phyloP scores from a whole-genome alignment of 2,329 filamentous ascomycete species.

The Pezicula rhizophila region DNA sequence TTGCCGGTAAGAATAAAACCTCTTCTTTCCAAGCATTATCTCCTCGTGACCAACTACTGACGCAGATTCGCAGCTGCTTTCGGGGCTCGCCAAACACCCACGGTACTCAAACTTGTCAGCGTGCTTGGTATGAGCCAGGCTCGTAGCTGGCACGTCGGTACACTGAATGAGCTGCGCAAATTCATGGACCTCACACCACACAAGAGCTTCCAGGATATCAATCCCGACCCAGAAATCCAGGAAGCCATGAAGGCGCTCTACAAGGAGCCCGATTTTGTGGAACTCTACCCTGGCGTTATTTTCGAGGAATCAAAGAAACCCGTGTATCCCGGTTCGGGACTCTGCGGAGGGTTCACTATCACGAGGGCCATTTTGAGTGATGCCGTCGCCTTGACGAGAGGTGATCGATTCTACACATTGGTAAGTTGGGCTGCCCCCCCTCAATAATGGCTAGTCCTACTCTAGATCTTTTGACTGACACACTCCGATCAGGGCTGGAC shows the following conservation, averaged over 20 bases:
- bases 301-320: conserved; percentile 45
- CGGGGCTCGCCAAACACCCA: not conserved
- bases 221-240: conserved; percentile 64
- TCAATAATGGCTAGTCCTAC: conserved; percentile 35
- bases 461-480: not conserved
- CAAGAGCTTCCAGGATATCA: conserved; percentile 74
- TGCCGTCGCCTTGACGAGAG: conserved; percentile 49
- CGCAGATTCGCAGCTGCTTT: not conserved
- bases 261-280: conserved; percentile 49
- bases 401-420: conserved; percentile 45
- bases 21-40: not conserved
- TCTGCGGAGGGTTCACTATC: conserved; percentile 42
- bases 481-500: not conserved
- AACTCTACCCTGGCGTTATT: conserved; percentile 61
- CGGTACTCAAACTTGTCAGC: conserved; percentile 50
- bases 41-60: not conserved
- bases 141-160: conserved; percentile 64
- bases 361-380: conserved; percentile 49
- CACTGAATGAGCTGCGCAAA: conserved; percentile 74
- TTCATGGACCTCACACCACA: conserved; percentile 72
- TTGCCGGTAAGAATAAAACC: conserved; percentile 36
- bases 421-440: conserved; percentile 21
- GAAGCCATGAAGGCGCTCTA: conserved; percentile 44
- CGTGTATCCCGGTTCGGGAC: conserved; percentile 42
- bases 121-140: conserved; percentile 72